These are phyloP conservation scores for Primulina eburnea DNA, from an alignment of 257 asterid genomes.

Conservation along the genomic window DNA sequence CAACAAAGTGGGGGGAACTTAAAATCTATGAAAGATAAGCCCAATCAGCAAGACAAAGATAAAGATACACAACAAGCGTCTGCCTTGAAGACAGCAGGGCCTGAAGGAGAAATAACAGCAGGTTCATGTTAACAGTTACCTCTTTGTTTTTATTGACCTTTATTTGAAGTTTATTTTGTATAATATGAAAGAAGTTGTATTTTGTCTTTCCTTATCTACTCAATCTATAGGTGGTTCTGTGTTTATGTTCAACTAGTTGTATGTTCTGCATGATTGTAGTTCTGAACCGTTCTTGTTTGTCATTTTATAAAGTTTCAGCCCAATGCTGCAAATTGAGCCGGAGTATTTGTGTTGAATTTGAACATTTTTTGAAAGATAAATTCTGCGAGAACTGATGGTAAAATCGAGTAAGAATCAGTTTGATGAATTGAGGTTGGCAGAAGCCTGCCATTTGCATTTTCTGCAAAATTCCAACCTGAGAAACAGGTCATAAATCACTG, in stretches of 20 bases:
- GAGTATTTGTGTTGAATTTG: too few relatives aligned
- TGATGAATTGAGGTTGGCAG: too few relatives aligned
- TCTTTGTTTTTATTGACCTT: constrained; percentile 8
- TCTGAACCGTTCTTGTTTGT: constrained; percentile 5
- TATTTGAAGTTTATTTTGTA: not conserved
- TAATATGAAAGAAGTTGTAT: not conserved
- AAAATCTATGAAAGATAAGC: constrained; percentile 80
- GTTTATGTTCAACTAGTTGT: not conserved
- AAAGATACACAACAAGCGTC: constrained; percentile 79
- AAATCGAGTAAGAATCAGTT: too few relatives aligned
- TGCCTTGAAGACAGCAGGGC: constrained; percentile 77
- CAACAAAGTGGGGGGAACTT: constrained; percentile 81
- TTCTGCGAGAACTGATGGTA: too few relatives aligned
- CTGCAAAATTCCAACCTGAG: too few relatives aligned
- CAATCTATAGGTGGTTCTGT: not conserved
- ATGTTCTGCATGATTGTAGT: not conserved
- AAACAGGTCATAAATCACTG: too few relatives aligned
- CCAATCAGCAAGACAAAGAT: constrained; percentile 51
- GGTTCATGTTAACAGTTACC: constrained; percentile 32
- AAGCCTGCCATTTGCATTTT: too few relatives aligned
- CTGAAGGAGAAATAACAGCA: constrained; percentile 97
- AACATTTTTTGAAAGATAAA: too few relatives aligned
- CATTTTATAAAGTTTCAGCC: not conserved
- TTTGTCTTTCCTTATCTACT: constrained; percentile 1
- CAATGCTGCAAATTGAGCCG: too few relatives aligned